Evolutionary conservation across 805 yeast species (phyloP).

Genomic region (Saccharomycopsis fermentans): DNA sequence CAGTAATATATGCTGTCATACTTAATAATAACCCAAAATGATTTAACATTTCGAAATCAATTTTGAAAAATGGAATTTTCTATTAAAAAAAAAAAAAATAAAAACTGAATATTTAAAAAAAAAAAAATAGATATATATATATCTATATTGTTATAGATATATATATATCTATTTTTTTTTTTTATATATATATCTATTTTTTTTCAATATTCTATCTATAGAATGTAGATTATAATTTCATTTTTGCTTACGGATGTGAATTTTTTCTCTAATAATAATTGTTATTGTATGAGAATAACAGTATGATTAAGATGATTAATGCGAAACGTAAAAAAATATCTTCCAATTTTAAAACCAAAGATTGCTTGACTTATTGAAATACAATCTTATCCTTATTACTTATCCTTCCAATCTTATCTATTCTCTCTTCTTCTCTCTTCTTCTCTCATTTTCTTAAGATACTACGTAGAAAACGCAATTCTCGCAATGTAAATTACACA

Average conservation of each 20-base stretch:
- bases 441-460: no score
- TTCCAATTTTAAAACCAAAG: background rate
- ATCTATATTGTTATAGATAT: background rate
- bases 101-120: background rate
- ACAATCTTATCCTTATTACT: background rate
- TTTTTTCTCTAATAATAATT: no score
- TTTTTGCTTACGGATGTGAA: no score
- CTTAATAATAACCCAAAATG: background rate
- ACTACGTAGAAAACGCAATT: no score
- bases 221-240: background rate
- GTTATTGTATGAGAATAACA: no score
- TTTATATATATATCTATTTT: background rate
- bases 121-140: background rate
- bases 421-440: background rate
- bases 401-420: background rate
- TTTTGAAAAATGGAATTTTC: background rate
- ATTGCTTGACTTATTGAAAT: background rate
- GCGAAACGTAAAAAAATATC: background rate
- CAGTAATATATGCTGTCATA: background rate
- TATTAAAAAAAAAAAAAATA: background rate
- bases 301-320: background rate
- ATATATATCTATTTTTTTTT: background rate
- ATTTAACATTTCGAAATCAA: background rate
- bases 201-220: background rate
- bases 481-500: no score